Evolutionary conservation across 345 rosid species (phyloP), one percentile per base, ranked within the genome.

Genomic region (Camelina laxa): DNA sequence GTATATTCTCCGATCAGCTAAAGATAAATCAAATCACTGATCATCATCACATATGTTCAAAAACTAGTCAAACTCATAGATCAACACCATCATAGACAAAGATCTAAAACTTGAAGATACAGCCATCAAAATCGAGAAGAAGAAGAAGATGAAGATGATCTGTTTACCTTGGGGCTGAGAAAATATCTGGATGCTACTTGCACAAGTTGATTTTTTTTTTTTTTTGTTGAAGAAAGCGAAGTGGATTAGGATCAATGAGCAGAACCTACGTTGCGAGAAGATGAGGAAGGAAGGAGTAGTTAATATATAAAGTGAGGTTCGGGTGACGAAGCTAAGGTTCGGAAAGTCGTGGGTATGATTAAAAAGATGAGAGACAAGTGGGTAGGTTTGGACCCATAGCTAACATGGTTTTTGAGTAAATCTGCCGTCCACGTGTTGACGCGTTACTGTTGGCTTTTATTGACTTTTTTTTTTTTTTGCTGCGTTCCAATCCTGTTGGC

Each of bases 361-460:
- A 58, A 42, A 33, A 6, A 39, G 49, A 60, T 49, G 67, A 47
- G 67, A 57, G 7, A 49, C 77, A 66, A 66, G 77, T 78, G 64
- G 81, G 69, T 72, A 59, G 73, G 73, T 59, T 1, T 31, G 71
- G 68, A 55, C 13, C 75, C 75, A 16, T 12, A 24, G 22, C 75
- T 56, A 59, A 60, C 69, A 11, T 61, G 82, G 60, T 61, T 48
- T 48, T 49, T 41, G 67, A 54, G 75, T 63, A 57, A 27, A 74
- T 57, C 79, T n/a, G 10, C 67, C 72, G 67, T 79, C 71, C 82
- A 68, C 78, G 79, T 68, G 75, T 55, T 2, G 35, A 75, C 75
- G 82, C 75, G 75, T 79, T 69, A 79, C 72, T 79, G 82, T 31
- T 69, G 82, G 64, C 75, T 69, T 74, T 58, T 35, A 22, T 54